A percentile compares a stretch with the other conserved stretches of the same genome.
Conservation (phyloP, 225 moss, liverwort and hornwort genomes). For the Lunularia cruciata region DNA sequence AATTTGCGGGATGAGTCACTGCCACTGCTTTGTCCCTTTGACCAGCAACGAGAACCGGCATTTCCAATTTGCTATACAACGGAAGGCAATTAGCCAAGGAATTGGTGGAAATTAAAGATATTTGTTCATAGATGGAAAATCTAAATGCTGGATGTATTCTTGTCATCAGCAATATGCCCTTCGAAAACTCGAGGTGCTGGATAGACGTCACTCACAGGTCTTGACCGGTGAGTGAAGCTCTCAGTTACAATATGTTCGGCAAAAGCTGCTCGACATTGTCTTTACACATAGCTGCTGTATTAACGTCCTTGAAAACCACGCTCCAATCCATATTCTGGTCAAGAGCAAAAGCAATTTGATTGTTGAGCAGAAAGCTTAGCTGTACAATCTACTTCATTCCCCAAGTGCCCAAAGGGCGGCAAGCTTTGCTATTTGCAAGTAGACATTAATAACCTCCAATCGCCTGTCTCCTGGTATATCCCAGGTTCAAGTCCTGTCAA, state of each 20-base stretch:
- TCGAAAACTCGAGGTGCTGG: constrained; percentile 7
- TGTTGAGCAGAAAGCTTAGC: not conserved
- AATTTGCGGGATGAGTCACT: not conserved
- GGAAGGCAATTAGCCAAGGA: constrained; percentile 2
- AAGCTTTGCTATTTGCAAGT: not conserved
- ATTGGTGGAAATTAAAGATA: not conserved
- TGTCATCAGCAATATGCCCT: constrained; percentile 9
- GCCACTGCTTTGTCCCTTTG: not conserved
- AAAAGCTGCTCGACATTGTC: constrained; percentile 6
- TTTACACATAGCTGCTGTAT: not conserved
- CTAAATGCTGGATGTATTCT: constrained; percentile 1
- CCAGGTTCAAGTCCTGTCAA: not conserved
- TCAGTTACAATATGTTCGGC: constrained; percentile 1
- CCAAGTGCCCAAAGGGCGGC: not conserved
- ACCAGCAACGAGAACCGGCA: constrained; percentile 4
- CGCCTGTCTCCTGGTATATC: not conserved
- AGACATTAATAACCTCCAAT: not conserved
- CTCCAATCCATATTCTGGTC: constrained; percentile 9
- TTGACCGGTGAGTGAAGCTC: constrained; percentile 28
- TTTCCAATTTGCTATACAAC: not conserved
- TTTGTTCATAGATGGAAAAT: not conserved
- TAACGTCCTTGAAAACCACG: not conserved
- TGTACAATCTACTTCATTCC: not conserved
- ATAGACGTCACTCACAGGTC: constrained; percentile 26
- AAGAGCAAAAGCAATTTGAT: not conserved